These are phyloP conservation scores for Monosporascus sp. DNA, from an alignment of 2,329 filamentous ascomycete species.

Conservation along the genomic window DNA sequence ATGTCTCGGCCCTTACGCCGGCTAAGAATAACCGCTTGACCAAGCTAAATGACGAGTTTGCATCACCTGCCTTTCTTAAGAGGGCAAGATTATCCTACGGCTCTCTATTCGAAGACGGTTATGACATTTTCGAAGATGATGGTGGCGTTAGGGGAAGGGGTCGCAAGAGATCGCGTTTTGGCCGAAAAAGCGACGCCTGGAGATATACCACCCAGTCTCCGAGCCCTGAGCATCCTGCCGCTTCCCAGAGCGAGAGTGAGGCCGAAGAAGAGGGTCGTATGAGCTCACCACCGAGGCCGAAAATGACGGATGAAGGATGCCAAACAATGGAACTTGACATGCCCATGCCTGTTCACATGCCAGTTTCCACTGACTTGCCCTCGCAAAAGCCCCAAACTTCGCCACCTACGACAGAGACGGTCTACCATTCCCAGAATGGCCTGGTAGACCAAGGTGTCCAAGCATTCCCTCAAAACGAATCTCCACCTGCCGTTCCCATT, in stretches of 20 bases:
- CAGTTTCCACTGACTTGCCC: slow-evolving; percentile 1
- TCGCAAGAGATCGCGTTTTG: slow-evolving; percentile 67
- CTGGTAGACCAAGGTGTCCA: slow-evolving; percentile 16
- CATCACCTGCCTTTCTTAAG: slow-evolving; percentile 77
- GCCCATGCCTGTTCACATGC: slow-evolving; percentile 7
- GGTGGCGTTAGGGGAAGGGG: slow-evolving; percentile 54
- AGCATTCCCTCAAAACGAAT: slow-evolving; percentile 6
- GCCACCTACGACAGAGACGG: slow-evolving; percentile 1
- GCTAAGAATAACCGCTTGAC: slow-evolving; percentile 31
- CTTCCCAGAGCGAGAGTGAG: slow-evolving; percentile 2
- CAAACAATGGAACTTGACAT: slow-evolving; percentile 34
- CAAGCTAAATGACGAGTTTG: slow-evolving; percentile 49
- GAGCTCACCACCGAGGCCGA: slow-evolving; percentile 14
- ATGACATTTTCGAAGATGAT: slow-evolving; percentile 69
- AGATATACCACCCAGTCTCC: slow-evolving; percentile 66
- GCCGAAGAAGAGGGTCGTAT: slow-evolving; percentile 9
- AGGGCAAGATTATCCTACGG: slow-evolving; percentile 65
- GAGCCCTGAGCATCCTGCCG: slow-evolving; percentile 52
- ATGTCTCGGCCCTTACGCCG: slow-evolving; percentile 11
- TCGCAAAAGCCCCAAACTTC: not conserved
- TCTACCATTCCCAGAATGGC: slow-evolving; percentile 1
- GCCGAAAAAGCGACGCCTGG: slow-evolving; percentile 66
- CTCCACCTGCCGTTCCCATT: slow-evolving; percentile 2
- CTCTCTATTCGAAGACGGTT: slow-evolving; percentile 57
- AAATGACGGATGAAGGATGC: slow-evolving; percentile 33